Evolutionary conservation across 2,329 filamentous ascomycete genomes (phyloP).

Genomic region (Seiridium unicorne): DNA sequence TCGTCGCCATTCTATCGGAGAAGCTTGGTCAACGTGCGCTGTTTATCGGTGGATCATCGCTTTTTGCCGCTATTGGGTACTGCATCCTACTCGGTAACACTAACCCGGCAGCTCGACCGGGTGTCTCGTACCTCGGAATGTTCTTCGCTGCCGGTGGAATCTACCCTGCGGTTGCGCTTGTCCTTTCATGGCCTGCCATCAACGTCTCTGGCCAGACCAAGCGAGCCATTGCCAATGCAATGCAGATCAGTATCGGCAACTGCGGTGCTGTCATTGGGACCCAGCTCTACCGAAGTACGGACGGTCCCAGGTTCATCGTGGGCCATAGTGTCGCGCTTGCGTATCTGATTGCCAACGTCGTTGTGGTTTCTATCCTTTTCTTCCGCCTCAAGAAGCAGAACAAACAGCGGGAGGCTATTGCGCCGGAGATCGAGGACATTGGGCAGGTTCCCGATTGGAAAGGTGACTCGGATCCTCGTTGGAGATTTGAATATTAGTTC

Average conservation of each 20-base stretch:
- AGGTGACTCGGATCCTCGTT: conserved; percentile 63
- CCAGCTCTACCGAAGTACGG: conserved; percentile 62
- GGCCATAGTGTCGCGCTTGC: conserved; percentile 67
- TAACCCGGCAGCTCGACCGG: conserved; percentile 44
- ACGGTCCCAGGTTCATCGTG: conserved; percentile 61
- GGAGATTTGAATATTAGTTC: conserved; percentile 61
- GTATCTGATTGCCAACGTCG: conserved; percentile 59
- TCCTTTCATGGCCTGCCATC: conserved; percentile 69
- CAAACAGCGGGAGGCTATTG: conserved; percentile 41
- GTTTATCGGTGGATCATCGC: conserved; percentile 59
- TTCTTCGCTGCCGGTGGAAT: conserved; percentile 67
- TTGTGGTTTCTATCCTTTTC: conserved; percentile 53
- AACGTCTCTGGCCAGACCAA: conserved; percentile 72
- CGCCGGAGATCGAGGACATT: conserved; percentile 44
- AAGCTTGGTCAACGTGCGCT: conserved; percentile 54
- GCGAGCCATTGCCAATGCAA: conserved; percentile 64
- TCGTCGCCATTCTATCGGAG: conserved; percentile 60
- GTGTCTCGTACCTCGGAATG: conserved; percentile 58
- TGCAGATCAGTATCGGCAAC: conserved; percentile 73
- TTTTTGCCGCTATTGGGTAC: conserved; percentile 61
- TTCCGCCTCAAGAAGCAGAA: conserved; percentile 58
- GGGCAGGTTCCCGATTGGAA: conserved; percentile 52
- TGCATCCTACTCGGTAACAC: conserved; percentile 55
- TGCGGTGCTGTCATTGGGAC: conserved; percentile 67
- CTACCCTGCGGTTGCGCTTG: conserved; percentile 62